A percentile compares a stretch with the other conserved stretches of the same genome.
phyloP scores from a whole-genome alignment of 2,329 filamentous ascomycete genomes.

The Diaporthe citriasiana region DNA sequence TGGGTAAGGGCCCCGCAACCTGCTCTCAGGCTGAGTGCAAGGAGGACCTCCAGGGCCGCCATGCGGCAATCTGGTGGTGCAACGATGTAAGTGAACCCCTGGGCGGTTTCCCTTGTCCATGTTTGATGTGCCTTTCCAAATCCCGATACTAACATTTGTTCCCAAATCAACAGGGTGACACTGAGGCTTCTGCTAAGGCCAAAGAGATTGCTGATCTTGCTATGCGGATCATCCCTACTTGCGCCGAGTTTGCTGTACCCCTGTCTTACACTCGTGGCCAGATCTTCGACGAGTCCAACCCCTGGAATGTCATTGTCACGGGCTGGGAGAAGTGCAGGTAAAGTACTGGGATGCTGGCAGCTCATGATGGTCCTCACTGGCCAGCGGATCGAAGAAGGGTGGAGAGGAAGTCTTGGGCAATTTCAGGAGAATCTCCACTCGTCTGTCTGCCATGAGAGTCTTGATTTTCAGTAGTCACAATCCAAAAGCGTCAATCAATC shows the following conservation, averaged over 20 bases:
- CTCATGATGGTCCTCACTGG: not conserved
- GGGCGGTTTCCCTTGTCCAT: not conserved
- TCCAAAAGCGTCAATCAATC: not conserved
- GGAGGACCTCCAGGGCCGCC: not conserved
- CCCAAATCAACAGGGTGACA: not conserved
- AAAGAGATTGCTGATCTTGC: not conserved
- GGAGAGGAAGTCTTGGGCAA: not conserved
- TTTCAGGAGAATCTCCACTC: not conserved
- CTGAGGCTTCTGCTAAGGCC: not conserved
- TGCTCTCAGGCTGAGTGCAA: not conserved
- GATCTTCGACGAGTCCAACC: not conserved
- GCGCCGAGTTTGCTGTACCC: not conserved
- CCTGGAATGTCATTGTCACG: conserved; percentile 11
- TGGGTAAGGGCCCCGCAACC: not conserved
- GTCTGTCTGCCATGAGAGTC: not conserved
- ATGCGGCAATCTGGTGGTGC: conserved; percentile 13
- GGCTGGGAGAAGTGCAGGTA: not conserved
- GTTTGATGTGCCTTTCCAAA: not conserved
- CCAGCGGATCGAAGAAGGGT: not conserved
- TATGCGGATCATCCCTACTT: not conserved
- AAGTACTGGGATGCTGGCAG: too few relatives aligned
- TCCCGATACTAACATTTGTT: not conserved
- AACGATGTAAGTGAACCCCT: not conserved
- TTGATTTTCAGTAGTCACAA: not conserved
- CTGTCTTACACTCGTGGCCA: conserved; percentile 6